Conservation (phyloP, 2,329 filamentous ascomycete species). For the Ceratocystis ficicola region DNA sequence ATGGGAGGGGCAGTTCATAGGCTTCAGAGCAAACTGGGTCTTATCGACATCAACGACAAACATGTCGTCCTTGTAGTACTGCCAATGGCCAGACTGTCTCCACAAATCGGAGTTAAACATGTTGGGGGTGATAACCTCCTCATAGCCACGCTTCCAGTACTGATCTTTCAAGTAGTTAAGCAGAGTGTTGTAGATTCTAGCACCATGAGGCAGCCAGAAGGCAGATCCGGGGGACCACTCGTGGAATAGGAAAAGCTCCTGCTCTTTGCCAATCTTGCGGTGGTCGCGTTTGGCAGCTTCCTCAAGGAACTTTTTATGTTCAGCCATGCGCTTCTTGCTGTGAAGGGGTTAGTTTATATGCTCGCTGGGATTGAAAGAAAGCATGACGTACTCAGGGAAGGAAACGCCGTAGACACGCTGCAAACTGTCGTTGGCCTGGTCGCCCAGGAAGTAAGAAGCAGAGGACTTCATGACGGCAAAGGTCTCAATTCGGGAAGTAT, state of each 20-base stretch:
- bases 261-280: constrained; percentile 82
- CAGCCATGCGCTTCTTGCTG: constrained; percentile 75
- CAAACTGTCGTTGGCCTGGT: constrained; percentile 84
- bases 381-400: constrained; percentile 39
- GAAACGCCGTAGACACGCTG: constrained; percentile 95
- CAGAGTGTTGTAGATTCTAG: constrained; percentile 84
- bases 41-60: constrained; percentile 65
- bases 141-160: constrained; percentile 87
- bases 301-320: constrained; percentile 88
- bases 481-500: constrained; percentile 86
- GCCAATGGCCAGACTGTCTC: constrained; percentile 93
- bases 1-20: constrained; percentile 97
- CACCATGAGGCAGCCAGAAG: constrained; percentile 86
- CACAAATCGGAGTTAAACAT: constrained; percentile 91
- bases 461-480: constrained; percentile 81
- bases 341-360: constrained; percentile 14
- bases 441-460: constrained; percentile 64
- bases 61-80: constrained; percentile 81
- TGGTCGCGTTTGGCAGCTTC: constrained; percentile 98
- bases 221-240: constrained; percentile 84
- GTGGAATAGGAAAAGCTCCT: constrained; percentile 96
- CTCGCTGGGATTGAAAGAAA: not conserved
- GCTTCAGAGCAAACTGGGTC: constrained; percentile 61
- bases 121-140: constrained; percentile 86
- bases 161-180: constrained; percentile 69